Evolutionary conservation across 2,329 filamentous ascomycete species (phyloP).

Genomic region (Trichoderma harzianum): DNA sequence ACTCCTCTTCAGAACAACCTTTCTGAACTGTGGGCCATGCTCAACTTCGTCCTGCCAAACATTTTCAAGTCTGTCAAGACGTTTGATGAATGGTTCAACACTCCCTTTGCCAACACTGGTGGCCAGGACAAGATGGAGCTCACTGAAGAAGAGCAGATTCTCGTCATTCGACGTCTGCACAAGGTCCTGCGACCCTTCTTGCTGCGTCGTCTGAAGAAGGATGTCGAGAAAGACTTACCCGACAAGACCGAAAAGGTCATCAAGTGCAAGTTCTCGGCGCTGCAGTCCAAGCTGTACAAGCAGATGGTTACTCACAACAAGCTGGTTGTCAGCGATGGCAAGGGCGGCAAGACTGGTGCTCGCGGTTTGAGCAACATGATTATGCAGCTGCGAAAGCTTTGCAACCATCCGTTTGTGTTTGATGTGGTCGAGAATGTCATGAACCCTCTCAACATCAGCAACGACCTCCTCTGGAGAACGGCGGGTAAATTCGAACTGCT

Average conservation of each 20-base stretch:
- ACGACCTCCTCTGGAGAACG: conserved; percentile 92
- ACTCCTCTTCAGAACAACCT: conserved; percentile 97
- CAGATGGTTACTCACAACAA: conserved; percentile 96
- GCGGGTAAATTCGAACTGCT: conserved; percentile 96
- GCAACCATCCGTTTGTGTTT: conserved; percentile 98
- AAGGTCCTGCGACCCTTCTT: conserved; percentile 97
- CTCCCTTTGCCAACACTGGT: conserved; percentile 96
- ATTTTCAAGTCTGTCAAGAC: conserved; percentile 99
- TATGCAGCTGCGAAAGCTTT: conserved; percentile 97
- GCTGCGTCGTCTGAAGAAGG: conserved; percentile 96
- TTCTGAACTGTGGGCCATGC: conserved; percentile 91
- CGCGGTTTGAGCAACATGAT: conserved; percentile 99
- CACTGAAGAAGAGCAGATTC: conserved; percentile 98
- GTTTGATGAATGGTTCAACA: conserved; percentile 99
- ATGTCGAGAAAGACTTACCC: conserved; percentile 97
- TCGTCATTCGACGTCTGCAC: conserved; percentile 96
- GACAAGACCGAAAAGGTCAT: conserved; percentile 99
- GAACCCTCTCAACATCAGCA: conserved; percentile 84
- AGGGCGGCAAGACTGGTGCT: conserved; percentile 90
- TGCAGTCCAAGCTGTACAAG: conserved; percentile 93
- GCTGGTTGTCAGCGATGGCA: conserved; percentile 89
- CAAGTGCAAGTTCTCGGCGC: conserved; percentile 96
- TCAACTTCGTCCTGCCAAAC: conserved; percentile 96
- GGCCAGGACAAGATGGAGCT: conserved; percentile 98
- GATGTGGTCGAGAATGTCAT: conserved; percentile 97